Percentiles rank a stretch among this genome's conserved stretches.
These are phyloP conservation scores for Stephania yunnanensis DNA, from an alignment of 164 flowering plant species.

Conservation along the genomic window DNA sequence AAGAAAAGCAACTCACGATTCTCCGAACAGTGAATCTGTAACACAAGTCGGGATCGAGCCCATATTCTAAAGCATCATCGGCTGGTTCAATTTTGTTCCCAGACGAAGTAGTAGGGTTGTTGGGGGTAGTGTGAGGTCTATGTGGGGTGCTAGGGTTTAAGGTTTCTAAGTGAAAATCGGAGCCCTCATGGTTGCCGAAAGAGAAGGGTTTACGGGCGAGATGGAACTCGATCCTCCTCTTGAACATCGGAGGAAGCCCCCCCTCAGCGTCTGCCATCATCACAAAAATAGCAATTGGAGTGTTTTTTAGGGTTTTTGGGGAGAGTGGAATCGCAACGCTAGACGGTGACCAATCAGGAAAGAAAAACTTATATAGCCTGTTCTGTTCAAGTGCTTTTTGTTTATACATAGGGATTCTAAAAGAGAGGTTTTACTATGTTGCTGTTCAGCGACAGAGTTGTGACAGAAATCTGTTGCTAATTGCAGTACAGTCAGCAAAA, in stretches of 20 bases:
- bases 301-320: too few relatives aligned
- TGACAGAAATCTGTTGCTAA: too few relatives aligned
- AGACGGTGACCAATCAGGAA: too few relatives aligned
- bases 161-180: conserved; percentile 59
- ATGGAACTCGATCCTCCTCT: conserved; percentile 54
- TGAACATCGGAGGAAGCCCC: conserved; percentile 12
- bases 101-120: neutral
- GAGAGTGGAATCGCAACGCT: too few relatives aligned
- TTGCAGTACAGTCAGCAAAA: too few relatives aligned
- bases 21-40: conserved; percentile 51
- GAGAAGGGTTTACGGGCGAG: conserved; percentile 41
- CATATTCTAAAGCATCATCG: conserved; percentile 31
- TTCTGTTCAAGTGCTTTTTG: too few relatives aligned
- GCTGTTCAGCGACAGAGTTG: too few relatives aligned
- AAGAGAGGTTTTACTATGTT: too few relatives aligned
- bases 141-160: conserved; percentile 42
- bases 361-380: too few relatives aligned
- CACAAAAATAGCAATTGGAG: too few relatives aligned
- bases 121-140: conserved; percentile 2
- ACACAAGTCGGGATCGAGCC: conserved; percentile 58
- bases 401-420: too few relatives aligned
- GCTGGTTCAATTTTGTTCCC: conserved; percentile 35
- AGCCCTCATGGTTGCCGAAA: conserved; percentile 15
- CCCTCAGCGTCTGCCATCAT: neutral
- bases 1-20: conserved; percentile 46